Base-by-base conservation (phyloP, 805 yeast species). In the Diddensiella transvaalensis region DNA sequence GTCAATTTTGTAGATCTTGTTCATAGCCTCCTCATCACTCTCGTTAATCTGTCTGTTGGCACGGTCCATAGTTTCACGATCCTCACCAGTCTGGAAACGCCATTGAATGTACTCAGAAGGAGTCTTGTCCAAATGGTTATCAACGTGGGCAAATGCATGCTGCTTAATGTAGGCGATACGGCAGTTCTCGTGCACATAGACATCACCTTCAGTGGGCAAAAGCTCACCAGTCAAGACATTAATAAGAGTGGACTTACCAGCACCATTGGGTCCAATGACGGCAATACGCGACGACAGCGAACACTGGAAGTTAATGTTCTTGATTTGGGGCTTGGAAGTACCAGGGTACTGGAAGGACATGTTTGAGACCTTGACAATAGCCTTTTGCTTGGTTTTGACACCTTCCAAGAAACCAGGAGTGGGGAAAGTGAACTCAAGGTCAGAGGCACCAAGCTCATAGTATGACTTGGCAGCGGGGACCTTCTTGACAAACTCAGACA, bases 11-110 rank as follows among this genome's bases (percentile, higher is more conserved):
- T 89, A 93, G 78, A 93, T 85, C 83, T 91, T 93, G 90, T 93
- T 89, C 99, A 93, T 93, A 71, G 95, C 87, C 75, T 84, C 81
- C 81, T 90, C 97, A 78, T 93, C 99, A 65, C 80, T 77, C 80
- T 93, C 99, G 71, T 86, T 89, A 74, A 93, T 89, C 74, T 85
- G 91, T 82, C 99, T 88, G 75, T 95, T 88, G 73, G 98, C 99
- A 81, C 98, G 87, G 82, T 93, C 99, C 99, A 93, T 93, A 77
- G 99, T 93, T 82, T 93, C 99, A 81, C 99, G 89, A 78, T 93
- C 99, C 82, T 93, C 99, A 90, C 99, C 99, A 72, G 99, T 93
- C 82, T 93, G 99, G 97, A 91, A 93, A 85, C 99, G 93, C 99
- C 99, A 93, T 81, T 93, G 99, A 67, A 93, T 93, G 81, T 93